These are phyloP conservation scores for Aspergillus texensis DNA, from an alignment of 2,329 filamentous ascomycete genomes.

Conservation along the genomic window DNA sequence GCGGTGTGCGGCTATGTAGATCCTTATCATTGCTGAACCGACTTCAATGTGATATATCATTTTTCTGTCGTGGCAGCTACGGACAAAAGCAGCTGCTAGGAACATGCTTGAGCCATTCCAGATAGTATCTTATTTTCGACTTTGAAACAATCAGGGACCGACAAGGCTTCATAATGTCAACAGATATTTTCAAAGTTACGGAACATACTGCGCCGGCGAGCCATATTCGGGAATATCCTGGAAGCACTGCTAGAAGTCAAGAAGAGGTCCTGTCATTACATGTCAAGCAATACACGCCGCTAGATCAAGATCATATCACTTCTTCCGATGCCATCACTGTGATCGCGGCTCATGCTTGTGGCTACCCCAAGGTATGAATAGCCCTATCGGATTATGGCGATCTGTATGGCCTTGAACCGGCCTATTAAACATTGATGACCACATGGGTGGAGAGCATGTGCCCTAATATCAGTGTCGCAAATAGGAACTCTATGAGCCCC, in stretches of 20 bases:
- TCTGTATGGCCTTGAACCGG: not conserved
- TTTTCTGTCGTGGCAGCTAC: not conserved
- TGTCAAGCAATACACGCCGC: conserved; percentile 1
- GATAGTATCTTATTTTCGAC: no score
- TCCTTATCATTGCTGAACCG: not conserved
- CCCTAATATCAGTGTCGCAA: not conserved
- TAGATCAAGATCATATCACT: not conserved
- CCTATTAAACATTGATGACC: not conserved
- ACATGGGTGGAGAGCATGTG: not conserved
- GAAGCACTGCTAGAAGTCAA: not conserved
- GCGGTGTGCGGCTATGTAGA: not conserved
- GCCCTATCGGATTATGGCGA: not conserved
- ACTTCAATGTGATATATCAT: not conserved
- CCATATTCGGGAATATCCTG: not conserved
- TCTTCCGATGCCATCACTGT: not conserved
- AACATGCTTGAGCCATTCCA: no score
- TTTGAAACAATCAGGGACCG: not conserved
- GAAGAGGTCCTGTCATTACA: not conserved
- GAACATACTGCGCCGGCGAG: not conserved
- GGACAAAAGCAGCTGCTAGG: not conserved
- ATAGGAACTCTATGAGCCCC: conserved; percentile 19
- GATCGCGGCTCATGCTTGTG: not conserved
- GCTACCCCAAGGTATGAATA: not conserved
- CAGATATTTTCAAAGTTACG: not conserved
- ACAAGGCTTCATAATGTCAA: not conserved